A percentile compares a stretch with the other conserved stretches of the same genome.
These are phyloP conservation scores for Shiraia sp. DNA, from an alignment of 2,329 filamentous ascomycete genomes.

Conservation along the genomic window DNA sequence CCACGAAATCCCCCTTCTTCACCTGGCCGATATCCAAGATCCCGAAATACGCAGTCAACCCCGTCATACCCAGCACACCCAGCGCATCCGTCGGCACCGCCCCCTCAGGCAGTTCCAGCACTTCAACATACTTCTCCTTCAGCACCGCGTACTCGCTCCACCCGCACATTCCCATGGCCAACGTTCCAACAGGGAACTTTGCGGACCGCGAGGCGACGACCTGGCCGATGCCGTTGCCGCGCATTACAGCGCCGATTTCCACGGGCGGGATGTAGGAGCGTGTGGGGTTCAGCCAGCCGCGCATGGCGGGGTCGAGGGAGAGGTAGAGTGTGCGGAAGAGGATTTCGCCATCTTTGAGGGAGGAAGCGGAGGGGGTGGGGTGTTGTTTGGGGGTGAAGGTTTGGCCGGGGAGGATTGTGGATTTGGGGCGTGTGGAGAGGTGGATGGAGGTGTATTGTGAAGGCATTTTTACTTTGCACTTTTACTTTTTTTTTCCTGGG, in stretches of 20 bases:
- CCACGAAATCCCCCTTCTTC: conserved; percentile 72
- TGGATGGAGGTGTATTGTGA: conserved; percentile 53
- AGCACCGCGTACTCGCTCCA: conserved; percentile 71
- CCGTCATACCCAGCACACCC: conserved; percentile 63
- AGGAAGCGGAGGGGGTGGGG: conserved; percentile 50
- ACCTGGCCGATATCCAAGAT: conserved; percentile 70
- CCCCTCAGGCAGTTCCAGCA: conserved; percentile 50
- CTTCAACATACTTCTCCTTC: conserved; percentile 54
- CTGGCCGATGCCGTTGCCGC: conserved; percentile 63
- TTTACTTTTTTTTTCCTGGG: not conserved
- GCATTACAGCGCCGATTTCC: conserved; percentile 69
- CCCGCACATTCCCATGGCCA: conserved; percentile 59
- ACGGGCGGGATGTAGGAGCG: conserved; percentile 71
- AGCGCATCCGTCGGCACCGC: conserved; percentile 61
- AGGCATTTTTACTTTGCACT: conserved; percentile 30
- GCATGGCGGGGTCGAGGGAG: conserved; percentile 76
- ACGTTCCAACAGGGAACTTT: conserved; percentile 60
- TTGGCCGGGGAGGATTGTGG: conserved; percentile 64
- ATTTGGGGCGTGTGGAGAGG: conserved; percentile 66
- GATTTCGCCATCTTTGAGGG: conserved; percentile 67
- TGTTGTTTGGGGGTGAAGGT: conserved; percentile 63
- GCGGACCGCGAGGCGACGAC: conserved; percentile 64
- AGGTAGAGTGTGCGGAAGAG: conserved; percentile 65
- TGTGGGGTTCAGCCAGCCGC: conserved; percentile 65
- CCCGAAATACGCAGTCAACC: conserved; percentile 77